phyloP scores from a whole-genome alignment of 106 monocot species.

The Allium fistulosum region DNA sequence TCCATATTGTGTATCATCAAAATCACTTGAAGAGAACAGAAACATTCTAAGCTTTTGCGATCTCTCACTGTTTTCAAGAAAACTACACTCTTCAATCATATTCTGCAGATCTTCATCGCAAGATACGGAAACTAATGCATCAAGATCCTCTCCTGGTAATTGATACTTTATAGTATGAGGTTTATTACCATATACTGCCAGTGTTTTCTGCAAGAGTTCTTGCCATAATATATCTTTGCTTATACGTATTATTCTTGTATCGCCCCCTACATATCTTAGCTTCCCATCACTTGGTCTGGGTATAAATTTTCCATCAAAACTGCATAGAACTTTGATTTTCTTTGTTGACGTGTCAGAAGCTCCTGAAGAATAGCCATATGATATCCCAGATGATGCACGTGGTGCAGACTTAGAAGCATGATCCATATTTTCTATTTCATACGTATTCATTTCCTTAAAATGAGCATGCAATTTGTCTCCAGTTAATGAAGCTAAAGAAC shows the following conservation, averaged over 20 bases:
- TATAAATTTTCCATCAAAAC: constrained; percentile 86
- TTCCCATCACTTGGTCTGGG: constrained; percentile 90
- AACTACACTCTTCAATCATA: constrained; percentile 92
- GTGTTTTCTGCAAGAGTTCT: constrained; percentile 66
- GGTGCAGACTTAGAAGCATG: constrained; percentile 26
- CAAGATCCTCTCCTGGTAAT: constrained; percentile 82
- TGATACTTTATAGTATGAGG: constrained; percentile 83
- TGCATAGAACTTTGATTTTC: constrained; percentile 73
- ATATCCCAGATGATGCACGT: constrained; percentile 28
- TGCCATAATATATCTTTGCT: constrained; percentile 67
- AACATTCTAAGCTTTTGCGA: constrained; percentile 83
- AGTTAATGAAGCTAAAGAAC: constrained; percentile 22
- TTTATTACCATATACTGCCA: constrained; percentile 30
- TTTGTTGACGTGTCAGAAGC: constrained; percentile 40
- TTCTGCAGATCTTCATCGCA: constrained; percentile 87
- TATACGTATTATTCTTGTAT: constrained; percentile 67
- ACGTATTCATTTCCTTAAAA: constrained; percentile 20
- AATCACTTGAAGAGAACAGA: constrained; percentile 60
- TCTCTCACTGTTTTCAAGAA: constrained; percentile 44
- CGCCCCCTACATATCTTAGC: constrained; percentile 91
- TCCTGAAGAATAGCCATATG: constrained; percentile 50
- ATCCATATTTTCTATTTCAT: constrained; percentile 30
- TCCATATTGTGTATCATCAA: constrained; percentile 37
- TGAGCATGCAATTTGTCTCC: constrained; percentile 23
- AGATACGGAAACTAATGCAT: constrained; percentile 86